phyloP scores from a whole-genome alignment of 1,284 basidiomycete genomes.

The Volvariella volvacea region DNA sequence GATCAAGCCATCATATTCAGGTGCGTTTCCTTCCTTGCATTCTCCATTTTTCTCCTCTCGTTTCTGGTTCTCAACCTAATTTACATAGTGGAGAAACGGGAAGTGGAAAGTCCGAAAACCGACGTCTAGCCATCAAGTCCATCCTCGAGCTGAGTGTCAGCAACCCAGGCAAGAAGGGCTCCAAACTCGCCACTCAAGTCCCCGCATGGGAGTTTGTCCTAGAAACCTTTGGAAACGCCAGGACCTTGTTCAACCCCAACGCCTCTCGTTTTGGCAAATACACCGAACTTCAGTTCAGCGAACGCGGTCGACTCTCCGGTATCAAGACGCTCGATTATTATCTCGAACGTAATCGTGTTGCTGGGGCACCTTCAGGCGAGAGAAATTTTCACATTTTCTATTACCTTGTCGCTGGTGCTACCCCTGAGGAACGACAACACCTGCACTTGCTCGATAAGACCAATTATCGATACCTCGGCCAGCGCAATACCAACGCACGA shows the following conservation, averaged over 20 bases:
- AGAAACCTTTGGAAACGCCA: constrained; percentile 87
- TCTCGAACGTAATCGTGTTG: constrained; percentile 83
- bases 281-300: constrained; percentile 90
- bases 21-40: no score
- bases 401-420: constrained; percentile 88
- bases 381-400: constrained; percentile 98
- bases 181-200: constrained; percentile 79
- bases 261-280: constrained; percentile 92
- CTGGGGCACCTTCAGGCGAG: constrained; percentile 77
- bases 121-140: constrained; percentile 85
- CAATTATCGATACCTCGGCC: constrained; percentile 80
- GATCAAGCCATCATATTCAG: constrained; percentile 86
- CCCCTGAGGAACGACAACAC: constrained; percentile 81
- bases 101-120: constrained; percentile 90
- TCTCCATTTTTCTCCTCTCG: not conserved
- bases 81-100: constrained; percentile 83
- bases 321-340: constrained; percentile 97
- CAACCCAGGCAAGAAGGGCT: constrained; percentile 90
- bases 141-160: constrained; percentile 85
- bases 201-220: constrained; percentile 94
- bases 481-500: constrained; percentile 37
- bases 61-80: not conserved
- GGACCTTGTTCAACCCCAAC: constrained; percentile 86
- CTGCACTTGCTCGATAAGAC: constrained; percentile 77
- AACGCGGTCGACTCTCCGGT: constrained; percentile 83